Evolutionary conservation across 768 basidiomycete species (phyloP).

Genomic region (Gyrodon lividus): DNA sequence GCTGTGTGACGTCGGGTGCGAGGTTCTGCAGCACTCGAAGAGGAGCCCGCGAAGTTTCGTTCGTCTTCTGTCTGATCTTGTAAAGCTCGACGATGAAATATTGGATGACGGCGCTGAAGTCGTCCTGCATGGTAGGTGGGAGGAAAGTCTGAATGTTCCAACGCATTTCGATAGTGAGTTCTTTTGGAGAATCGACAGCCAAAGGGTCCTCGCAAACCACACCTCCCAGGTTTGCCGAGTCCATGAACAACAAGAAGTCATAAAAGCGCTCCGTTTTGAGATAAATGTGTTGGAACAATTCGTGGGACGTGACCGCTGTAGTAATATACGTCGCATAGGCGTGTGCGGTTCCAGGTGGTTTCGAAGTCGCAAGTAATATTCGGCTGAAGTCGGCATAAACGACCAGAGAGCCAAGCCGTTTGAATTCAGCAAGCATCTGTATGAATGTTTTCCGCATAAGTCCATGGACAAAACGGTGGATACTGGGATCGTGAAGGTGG

Average conservation of each 20-base stretch:
- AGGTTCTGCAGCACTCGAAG: conserved; percentile 68
- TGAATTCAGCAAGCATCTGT: conserved; percentile 95
- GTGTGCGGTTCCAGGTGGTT: conserved; percentile 91
- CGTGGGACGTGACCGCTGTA: conserved; percentile 90
- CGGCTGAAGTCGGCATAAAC: conserved; percentile 92
- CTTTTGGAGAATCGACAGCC: conserved; percentile 64
- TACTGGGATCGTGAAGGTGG: conserved; percentile 86
- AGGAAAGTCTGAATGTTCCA: conserved; percentile 95
- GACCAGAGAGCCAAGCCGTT: conserved; percentile 88
- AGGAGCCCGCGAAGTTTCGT: conserved; percentile 62
- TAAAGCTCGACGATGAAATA: conserved; percentile 86
- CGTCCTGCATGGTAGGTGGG: conserved; percentile 74
- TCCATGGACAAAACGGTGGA: conserved; percentile 91
- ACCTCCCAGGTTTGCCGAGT: conserved; percentile 87
- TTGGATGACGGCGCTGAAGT: conserved; percentile 72
- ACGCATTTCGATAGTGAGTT: conserved; percentile 73
- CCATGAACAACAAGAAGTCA: conserved; percentile 95
- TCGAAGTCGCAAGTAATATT: conserved; percentile 89
- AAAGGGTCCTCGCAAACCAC: conserved; percentile 81
- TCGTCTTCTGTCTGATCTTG: conserved; percentile 64
- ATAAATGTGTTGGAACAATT: conserved; percentile 91
- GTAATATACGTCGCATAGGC: conserved; percentile 96
- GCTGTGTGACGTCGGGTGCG: conserved; percentile 62
- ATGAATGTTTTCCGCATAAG: conserved; percentile 98
- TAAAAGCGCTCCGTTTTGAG: conserved; percentile 87